Evolutionary conservation across 1,284 basidiomycete species (phyloP), one percentile per base, ranked within the genome.

Genomic region (Pseudozyma sp.): DNA sequence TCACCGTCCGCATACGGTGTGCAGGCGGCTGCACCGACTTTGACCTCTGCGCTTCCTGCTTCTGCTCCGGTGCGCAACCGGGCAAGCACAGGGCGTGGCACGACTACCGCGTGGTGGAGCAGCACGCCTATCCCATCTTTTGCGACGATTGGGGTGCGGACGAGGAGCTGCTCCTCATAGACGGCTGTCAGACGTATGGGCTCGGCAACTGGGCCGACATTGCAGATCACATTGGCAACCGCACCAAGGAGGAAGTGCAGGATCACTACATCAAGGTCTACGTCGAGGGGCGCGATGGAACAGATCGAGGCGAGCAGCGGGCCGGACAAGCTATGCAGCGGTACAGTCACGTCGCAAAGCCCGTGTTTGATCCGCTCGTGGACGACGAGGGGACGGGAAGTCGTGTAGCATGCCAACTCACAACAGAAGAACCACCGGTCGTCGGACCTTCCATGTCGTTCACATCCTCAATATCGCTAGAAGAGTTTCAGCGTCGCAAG

Each of bases 121-220:
- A 97, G 87, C 89, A 97, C 79, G 93, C 96, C 8, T 94, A 96
- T 84, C 96, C 96, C 5, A 97, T 99, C 81, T 97, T 97, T 81
- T 89, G 90, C 13, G 90, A 92, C 67, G 94, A 97, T 83, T 99
- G 96, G 96, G 96, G 95, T 37, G 97, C 95, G 9, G 96, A 99
- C 85, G 96, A 99, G 91, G 97, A 99, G 84, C 87, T 98, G 2
- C 87, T 97, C 10, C 87, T 99, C 35, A 88, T 98, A 54, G 94
- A 97, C 64, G 97, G 94, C 10, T 91, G 95, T 58, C 89, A 93
- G 34, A 88, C 90, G 37, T 93, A 94, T 81, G 96, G 96, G 1
- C 86, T 99, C 24, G 97, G 97, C 13, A 99, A 98, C 85, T 99
- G 96, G 96, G 91, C 92, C 82, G 95, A 96, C 81, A 94, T 97